These are phyloP conservation scores for Hypoxylon crocopeplum DNA, from an alignment of 495 filamentous ascomycete genomes.

Conservation along the genomic window DNA sequence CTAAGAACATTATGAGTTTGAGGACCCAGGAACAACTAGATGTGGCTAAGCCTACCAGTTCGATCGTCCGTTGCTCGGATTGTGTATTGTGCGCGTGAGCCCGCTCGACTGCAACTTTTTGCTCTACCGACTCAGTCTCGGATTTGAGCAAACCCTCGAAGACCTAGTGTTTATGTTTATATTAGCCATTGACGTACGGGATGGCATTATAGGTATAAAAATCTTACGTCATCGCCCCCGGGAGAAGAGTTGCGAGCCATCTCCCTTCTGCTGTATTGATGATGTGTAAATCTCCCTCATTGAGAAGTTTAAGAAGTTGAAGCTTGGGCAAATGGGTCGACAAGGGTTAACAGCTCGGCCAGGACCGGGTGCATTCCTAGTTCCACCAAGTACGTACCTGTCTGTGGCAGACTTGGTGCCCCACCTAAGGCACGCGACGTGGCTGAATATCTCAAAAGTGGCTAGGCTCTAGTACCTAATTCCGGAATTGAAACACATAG, in stretches of 20 bases:
- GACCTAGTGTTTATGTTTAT: slow-evolving; percentile 18
- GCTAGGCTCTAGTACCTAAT: no score
- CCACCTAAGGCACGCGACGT: no score
- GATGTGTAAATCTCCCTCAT: slow-evolving; percentile 4
- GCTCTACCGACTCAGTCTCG: slow-evolving; percentile 34
- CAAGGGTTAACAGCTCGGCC: no score
- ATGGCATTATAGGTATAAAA: background rate
- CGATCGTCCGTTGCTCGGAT: slow-evolving; percentile 34
- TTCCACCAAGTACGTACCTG: no score
- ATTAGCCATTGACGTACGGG: slow-evolving; percentile 10
- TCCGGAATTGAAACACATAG: no score
- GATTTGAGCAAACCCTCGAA: slow-evolving; percentile 39
- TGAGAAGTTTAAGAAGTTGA: no score
- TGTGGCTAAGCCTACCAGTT: slow-evolving; percentile 32
- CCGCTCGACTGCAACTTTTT: slow-evolving; percentile 23
- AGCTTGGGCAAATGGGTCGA: no score
- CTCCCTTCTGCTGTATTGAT: slow-evolving; percentile 6
- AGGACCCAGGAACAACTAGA: background rate
- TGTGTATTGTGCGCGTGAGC: slow-evolving; percentile 28
- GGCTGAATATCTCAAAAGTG: no score
- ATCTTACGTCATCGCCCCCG: slow-evolving; percentile 36
- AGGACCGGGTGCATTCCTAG: no score
- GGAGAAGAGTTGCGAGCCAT: slow-evolving; percentile 35
- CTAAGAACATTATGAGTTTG: slow-evolving; percentile 41
- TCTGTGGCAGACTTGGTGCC: no score